phyloP scores from a whole-genome alignment of 768 basidiomycete genomes.

The Lenzites betulinus region DNA sequence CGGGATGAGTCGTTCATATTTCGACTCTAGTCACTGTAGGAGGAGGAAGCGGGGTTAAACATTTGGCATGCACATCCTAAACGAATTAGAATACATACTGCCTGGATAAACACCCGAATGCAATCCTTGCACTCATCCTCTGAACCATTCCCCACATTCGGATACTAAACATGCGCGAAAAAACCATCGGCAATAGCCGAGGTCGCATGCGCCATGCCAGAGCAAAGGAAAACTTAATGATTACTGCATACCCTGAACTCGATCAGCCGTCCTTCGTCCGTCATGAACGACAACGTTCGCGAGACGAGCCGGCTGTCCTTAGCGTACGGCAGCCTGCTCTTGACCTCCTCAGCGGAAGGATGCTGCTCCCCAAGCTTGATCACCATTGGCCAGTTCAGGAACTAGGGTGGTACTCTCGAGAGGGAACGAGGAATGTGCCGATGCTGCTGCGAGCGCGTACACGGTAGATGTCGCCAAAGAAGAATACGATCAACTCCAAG shows the following conservation, averaged over 20 bases:
- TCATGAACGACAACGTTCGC: conserved; percentile 36
- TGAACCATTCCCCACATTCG: too few species aligned
- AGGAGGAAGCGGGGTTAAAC: too few species aligned
- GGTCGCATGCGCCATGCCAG: background rate
- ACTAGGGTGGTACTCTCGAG: conserved; percentile 10
- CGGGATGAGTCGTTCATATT: too few species aligned
- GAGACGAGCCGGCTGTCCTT: conserved; percentile 24
- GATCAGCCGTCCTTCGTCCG: conserved; percentile 45
- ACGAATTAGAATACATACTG: too few species aligned
- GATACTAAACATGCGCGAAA: too few species aligned
- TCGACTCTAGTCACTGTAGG: background rate
- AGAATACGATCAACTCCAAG: conserved; percentile 44
- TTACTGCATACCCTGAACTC: conserved; percentile 39
- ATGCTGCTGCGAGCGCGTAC: background rate
- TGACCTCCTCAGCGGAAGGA: conserved; percentile 27
- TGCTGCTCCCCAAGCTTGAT: conserved; percentile 6
- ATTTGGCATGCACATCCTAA: too few species aligned
- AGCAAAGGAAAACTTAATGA: too few species aligned
- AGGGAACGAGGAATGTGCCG: conserved; percentile 4
- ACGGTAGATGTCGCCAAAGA: conserved; percentile 11
- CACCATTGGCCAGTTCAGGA: conserved; percentile 12
- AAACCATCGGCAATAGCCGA: background rate
- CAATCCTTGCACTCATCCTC: background rate
- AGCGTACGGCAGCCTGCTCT: conserved; percentile 29
- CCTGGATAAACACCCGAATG: background rate